A percentile compares a stretch with the other conserved stretches of the same genome.
Evolutionary conservation across 352 stramenopile genomes (phyloP).

Genomic region (Plasmopara halstedii): DNA sequence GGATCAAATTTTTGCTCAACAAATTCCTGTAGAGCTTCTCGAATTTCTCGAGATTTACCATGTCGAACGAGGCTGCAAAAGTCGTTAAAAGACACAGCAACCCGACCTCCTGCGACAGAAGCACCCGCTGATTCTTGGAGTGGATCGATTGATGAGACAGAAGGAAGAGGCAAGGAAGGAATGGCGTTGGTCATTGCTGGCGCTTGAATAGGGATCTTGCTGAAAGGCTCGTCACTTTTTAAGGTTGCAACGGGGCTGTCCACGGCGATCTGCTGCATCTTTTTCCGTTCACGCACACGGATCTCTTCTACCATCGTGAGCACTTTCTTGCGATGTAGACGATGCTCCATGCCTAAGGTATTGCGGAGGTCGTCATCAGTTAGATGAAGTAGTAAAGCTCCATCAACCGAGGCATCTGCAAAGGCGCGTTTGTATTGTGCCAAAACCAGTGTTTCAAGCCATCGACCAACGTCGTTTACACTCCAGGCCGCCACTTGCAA

Average conservation of each 20-base stretch:
- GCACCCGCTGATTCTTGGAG: conserved; percentile 1
- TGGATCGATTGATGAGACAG: background rate
- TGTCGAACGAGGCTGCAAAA: conserved; percentile 80
- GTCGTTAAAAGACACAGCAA: conserved; percentile 77
- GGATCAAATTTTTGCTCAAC: conserved; percentile 84
- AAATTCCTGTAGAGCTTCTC: conserved; percentile 78
- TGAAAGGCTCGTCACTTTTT: conserved; percentile 6
- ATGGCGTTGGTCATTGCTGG: background rate
- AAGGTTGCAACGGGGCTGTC: background rate
- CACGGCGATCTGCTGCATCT: conserved; percentile 40
- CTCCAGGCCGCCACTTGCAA: conserved; percentile 73
- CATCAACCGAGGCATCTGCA: conserved; percentile 82
- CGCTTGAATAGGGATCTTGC: conserved; percentile 2
- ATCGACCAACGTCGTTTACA: conserved; percentile 83
- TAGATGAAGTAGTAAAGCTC: conserved; percentile 85
- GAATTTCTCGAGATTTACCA: no score
- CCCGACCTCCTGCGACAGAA: conserved; percentile 4
- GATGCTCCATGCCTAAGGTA: conserved; percentile 92
- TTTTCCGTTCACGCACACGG: conserved; percentile 38
- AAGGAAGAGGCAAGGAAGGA: background rate
- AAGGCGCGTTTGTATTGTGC: conserved; percentile 88
- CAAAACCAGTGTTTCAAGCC: conserved; percentile 86
- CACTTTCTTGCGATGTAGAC: conserved; percentile 94
- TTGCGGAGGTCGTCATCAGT: conserved; percentile 90
- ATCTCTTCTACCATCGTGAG: conserved; percentile 82